Evolutionary conservation across 768 basidiomycete genomes (phyloP).

Genomic region (Auriculariales sp.): DNA sequence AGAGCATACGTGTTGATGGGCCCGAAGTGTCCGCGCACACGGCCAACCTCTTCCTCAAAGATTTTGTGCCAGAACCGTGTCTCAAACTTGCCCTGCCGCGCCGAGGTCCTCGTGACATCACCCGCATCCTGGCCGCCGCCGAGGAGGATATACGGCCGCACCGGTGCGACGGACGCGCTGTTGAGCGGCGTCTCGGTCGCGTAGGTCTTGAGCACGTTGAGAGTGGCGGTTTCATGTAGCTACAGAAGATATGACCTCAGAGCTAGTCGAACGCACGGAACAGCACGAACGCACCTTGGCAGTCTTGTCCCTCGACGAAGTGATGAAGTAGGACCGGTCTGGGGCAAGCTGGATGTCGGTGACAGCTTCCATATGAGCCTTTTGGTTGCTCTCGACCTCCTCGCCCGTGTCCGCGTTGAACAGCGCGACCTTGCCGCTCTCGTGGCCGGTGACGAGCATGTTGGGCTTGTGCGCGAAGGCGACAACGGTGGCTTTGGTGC

Average conservation of each 20-base stretch:
- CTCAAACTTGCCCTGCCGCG: constrained; percentile 94
- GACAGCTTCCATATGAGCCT: constrained; percentile 73
- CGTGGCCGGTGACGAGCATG: constrained; percentile 85
- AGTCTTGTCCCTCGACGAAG: constrained; percentile 92
- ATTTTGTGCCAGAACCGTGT: constrained; percentile 96
- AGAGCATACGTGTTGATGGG: constrained; percentile 86
- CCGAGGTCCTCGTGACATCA: constrained; percentile 88
- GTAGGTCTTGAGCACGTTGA: constrained; percentile 87
- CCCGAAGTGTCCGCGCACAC: constrained; percentile 95
- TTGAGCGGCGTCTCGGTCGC: constrained; percentile 90
- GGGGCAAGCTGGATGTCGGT: constrained; percentile 86
- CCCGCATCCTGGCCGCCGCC: constrained; percentile 98
- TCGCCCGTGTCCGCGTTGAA: constrained; percentile 84
- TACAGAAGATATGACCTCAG: no score
- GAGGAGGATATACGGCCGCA: constrained; percentile 77
- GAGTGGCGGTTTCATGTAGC: constrained; percentile 80
- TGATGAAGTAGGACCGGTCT: constrained; percentile 90
- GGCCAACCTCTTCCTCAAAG: constrained; percentile 92
- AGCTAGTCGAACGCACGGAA: no score
- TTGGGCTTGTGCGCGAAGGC: constrained; percentile 71
- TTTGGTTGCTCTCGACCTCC: constrained; percentile 69
- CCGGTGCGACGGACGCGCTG: constrained; percentile 75
- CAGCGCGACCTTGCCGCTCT: constrained; percentile 86
- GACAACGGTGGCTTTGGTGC: constrained; percentile 94
- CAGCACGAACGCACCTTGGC: no score